Evolutionary conservation across 352 stramenopile species (phyloP).

Genomic region (Pythium coloratum): DNA sequence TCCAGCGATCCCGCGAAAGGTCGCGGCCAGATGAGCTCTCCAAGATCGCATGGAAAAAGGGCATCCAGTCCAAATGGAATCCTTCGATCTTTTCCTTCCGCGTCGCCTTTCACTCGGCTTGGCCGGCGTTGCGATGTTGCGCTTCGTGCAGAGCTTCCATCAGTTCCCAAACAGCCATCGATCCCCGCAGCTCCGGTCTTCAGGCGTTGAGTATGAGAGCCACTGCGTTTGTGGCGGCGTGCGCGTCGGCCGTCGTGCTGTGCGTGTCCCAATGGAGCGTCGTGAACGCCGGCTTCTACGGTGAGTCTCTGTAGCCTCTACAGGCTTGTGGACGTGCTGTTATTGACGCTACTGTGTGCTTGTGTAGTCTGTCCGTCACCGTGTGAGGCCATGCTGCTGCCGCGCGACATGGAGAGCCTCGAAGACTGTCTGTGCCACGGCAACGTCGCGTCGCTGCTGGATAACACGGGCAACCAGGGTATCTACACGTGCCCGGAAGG

Average conservation of each 20-base stretch:
- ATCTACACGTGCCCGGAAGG: conserved; percentile 39
- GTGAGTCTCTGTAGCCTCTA: conserved; percentile 7
- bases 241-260: conserved; percentile 4
- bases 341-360: background rate
- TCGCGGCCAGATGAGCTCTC: conserved; percentile 23
- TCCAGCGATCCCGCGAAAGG: conserved; percentile 27
- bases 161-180: conserved; percentile 4
- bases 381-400: conserved; percentile 76
- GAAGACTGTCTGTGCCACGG: conserved; percentile 68
- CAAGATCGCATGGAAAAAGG: background rate
- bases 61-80: background rate
- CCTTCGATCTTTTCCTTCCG: conserved; percentile 26
- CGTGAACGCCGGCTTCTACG: conserved; percentile 19
- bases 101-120: conserved; percentile 5
- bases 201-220: conserved; percentile 4
- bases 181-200: background rate
- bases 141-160: background rate
- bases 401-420: conserved; percentile 78
- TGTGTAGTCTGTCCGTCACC: conserved; percentile 53
- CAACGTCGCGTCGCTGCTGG: conserved; percentile 7
- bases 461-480: conserved; percentile 18
- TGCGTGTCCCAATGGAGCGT: conserved; percentile 12
- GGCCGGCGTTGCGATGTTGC: background rate
- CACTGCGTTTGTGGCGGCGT: conserved; percentile 9
- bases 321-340: background rate